Evolutionary conservation across 179 eudicot species (phyloP).

Genomic region (Carnegiea gigantea): DNA sequence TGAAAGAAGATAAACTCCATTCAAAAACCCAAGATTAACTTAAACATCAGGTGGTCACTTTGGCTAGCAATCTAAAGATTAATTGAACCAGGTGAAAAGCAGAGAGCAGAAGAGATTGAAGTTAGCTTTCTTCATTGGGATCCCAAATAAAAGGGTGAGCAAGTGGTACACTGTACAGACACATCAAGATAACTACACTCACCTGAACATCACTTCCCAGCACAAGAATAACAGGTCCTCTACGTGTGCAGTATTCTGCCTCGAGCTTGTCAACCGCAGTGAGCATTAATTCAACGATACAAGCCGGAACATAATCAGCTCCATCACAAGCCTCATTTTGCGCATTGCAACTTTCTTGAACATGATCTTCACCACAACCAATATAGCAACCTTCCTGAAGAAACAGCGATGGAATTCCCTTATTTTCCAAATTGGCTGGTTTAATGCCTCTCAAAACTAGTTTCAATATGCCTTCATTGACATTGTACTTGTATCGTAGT

Average conservation of each 20-base stretch:
- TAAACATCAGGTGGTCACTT: not conserved
- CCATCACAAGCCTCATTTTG: conserved; percentile 27
- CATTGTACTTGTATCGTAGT: conserved; percentile 31
- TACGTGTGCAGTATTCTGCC: conserved; percentile 45
- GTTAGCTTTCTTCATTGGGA: not conserved
- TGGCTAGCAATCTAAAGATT: not conserved
- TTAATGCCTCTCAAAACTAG: conserved; percentile 50
- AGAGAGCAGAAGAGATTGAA: not conserved
- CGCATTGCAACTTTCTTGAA: conserved; percentile 23
- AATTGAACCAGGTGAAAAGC: not conserved
- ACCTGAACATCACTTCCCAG: conserved; percentile 85
- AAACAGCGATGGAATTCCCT: conserved; percentile 43
- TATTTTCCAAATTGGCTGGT: conserved; percentile 35
- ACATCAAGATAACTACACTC: conserved; percentile 21
- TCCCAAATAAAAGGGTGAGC: not conserved
- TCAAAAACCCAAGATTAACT: not conserved
- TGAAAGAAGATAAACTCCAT: not conserved
- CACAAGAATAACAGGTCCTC: conserved; percentile 78
- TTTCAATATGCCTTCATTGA: conserved; percentile 46
- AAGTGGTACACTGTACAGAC: not conserved
- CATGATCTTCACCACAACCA: conserved; percentile 31
- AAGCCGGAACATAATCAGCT: conserved; percentile 35
- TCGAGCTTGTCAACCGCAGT: conserved; percentile 45
- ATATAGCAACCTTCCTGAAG: conserved; percentile 66
- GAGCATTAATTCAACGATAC: conserved; percentile 33